These are phyloP conservation scores for Fraxinus floribunda DNA, from an alignment of 305 asterid genomes.

Conservation along the genomic window DNA sequence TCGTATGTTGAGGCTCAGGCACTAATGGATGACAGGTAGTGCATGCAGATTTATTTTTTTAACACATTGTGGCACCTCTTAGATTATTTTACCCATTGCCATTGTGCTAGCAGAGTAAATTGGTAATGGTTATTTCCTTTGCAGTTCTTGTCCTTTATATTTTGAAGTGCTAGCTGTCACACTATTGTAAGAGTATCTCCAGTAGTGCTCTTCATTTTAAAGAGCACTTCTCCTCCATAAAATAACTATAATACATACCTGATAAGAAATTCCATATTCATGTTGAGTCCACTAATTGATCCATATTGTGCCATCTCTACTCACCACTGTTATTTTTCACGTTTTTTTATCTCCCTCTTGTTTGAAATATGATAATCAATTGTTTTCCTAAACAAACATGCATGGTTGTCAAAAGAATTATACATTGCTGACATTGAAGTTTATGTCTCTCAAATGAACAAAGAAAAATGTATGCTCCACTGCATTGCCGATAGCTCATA, in stretches of 20 bases:
- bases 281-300: not conserved
- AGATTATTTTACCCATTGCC: slow-evolving; percentile 2
- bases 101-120: not conserved
- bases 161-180: slow-evolving; percentile 10
- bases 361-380: not conserved
- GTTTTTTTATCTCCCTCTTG: not conserved
- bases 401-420: not conserved
- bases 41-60: slow-evolving; percentile 16
- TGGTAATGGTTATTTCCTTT: slow-evolving; percentile 2
- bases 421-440: not conserved
- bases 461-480: slow-evolving; percentile 5
- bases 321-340: not conserved
- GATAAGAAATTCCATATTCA: not conserved
- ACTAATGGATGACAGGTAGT: slow-evolving; percentile 96
- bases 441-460: not conserved
- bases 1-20: slow-evolving; percentile 99
- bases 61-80: not conserved
- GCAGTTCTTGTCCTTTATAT: slow-evolving; percentile 2
- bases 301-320: slow-evolving; percentile 6
- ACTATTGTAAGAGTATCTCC: not conserved
- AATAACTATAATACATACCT: not conserved
- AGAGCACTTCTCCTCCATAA: not conserved
- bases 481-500: not conserved
- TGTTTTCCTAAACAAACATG: not conserved
- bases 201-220: not conserved